These are phyloP conservation scores for Ceratobasidium sp. DNA, from an alignment of 1,284 basidiomycete species.

Conservation along the genomic window DNA sequence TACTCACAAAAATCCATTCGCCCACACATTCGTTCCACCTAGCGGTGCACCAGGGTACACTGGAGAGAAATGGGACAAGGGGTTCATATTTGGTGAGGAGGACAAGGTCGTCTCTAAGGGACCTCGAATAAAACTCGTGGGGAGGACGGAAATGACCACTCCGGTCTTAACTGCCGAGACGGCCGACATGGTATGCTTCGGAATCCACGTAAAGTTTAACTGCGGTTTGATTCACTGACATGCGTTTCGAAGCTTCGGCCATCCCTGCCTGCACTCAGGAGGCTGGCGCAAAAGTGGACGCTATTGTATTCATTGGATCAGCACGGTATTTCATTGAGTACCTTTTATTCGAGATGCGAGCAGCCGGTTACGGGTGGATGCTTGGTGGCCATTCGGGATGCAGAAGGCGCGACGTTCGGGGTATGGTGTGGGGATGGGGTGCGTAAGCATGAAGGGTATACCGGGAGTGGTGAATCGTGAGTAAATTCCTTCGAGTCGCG, in stretches of 20 bases:
- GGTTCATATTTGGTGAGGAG: constrained; percentile 28
- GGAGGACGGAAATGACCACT: constrained; percentile 39
- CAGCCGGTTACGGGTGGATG: constrained; percentile 55
- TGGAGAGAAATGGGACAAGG: constrained; percentile 40
- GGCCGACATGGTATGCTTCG: constrained; percentile 27
- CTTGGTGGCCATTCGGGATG: constrained; percentile 51
- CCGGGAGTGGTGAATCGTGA: constrained; percentile 89
- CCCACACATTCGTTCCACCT: constrained; percentile 29
- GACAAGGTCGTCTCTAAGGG: constrained; percentile 13
- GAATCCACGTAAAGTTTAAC: background rate
- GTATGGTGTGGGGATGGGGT: constrained; percentile 85
- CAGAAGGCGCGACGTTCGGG: constrained; percentile 69
- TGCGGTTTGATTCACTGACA: constrained; percentile 8
- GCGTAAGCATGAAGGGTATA: constrained; percentile 67
- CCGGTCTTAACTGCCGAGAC: constrained; percentile 19
- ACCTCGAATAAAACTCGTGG: constrained; percentile 30
- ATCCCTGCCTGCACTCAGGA: constrained; percentile 82
- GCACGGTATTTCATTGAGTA: constrained; percentile 92
- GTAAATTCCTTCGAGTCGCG: constrained; percentile 54
- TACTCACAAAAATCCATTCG: constrained; percentile 31
- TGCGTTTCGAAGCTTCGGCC: constrained; percentile 70
- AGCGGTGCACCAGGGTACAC: constrained; percentile 38
- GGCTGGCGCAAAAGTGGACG: constrained; percentile 85
- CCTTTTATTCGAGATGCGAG: constrained; percentile 80
- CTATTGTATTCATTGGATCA: constrained; percentile 95